Evolutionary conservation across 2,329 filamentous ascomycete genomes (phyloP), one percentile per base, ranked within the genome.

Genomic region (Fusarium anguioides): DNA sequence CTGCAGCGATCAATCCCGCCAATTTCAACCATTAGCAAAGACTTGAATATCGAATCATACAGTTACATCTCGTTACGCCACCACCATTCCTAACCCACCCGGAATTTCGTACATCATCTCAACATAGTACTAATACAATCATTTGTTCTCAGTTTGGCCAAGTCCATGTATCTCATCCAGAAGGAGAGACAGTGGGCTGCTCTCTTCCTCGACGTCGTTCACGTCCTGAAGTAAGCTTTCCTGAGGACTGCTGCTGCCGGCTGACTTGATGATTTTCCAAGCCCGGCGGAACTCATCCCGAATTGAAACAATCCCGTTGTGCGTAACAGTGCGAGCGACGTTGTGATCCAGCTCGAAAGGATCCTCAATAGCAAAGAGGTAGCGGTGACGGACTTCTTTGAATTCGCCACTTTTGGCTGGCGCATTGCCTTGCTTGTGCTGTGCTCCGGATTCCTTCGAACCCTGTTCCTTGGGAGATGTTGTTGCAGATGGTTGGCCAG

Each of bases 291-390:
- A 96, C 78, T 97, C 93, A 71, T 96, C 91, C 37, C 92, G 84
- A 60, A 97, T 96, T 1, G 90, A 86, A 3, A 92, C 89, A 65
- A 97, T 92, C 4, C 93, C 93, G 61, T 89, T 87, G 73, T 95
- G 91, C 8, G 91, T 94, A 2, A 97, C 93, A 0, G 93, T 97
- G 47, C 93, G 84, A 5, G 92, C 94, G 31, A 97, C 91, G 71
- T 97, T 97, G 78, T 97, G 93, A 37, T 93, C 89, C 4, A 89
- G 79, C 80, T 97, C 93, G 73, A 97, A 97, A 0, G 94, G 94
- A 75, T 97, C 94, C 75, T 97, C 94, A 61, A 97, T 94, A 29
- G 93, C 92, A 68, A 97, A 91, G 6, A 97, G 84, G 76, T 93
- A 97, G 14, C 93, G 88, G 73, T 94, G 88, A 4, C 91, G 87